Evolutionary conservation across 768 basidiomycete species (phyloP).

Genomic region (Tricholoma sp.): DNA sequence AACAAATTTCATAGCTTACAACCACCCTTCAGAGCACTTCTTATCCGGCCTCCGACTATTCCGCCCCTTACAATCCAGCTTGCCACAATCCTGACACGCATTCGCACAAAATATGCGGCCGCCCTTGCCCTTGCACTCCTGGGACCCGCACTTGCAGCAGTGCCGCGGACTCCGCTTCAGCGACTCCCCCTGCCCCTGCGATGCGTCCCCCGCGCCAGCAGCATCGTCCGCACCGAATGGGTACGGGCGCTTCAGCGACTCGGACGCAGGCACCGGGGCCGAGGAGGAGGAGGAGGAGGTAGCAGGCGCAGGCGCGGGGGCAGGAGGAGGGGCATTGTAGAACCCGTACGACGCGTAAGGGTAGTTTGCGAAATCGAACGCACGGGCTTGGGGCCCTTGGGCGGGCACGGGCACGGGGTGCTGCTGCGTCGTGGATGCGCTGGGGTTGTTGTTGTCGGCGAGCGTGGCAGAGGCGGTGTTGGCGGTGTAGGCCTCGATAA

Average conservation of each 20-base stretch:
- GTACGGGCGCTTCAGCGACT: constrained; percentile 18
- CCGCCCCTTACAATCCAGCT: constrained; percentile 70
- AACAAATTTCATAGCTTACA: neutral
- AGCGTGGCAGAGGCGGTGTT: neutral
- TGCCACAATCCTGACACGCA: constrained; percentile 80
- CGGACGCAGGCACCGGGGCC: neutral
- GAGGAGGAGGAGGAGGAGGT: no score
- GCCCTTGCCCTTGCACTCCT: constrained; percentile 81
- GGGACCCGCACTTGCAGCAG: constrained; percentile 78
- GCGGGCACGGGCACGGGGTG: neutral
- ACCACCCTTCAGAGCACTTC: constrained; percentile 57
- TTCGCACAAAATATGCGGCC: constrained; percentile 70
- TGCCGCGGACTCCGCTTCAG: constrained; percentile 65
- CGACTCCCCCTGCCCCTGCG: constrained; percentile 30
- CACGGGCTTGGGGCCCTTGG: neutral
- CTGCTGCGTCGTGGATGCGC: neutral
- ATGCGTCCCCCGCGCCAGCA: constrained; percentile 10
- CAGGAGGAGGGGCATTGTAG: no score
- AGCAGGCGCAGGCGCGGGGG: no score
- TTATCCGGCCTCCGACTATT: constrained; percentile 77
- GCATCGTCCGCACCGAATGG: constrained; percentile 13
- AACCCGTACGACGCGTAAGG: constrained; percentile 1
- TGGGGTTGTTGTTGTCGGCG: no score
- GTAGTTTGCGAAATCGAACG: neutral
- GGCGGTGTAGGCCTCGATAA: constrained; percentile 42